Evolutionary conservation across 768 basidiomycete genomes (phyloP), one percentile per base, ranked within the genome.

Genomic region (Rhodotorula graminis): DNA sequence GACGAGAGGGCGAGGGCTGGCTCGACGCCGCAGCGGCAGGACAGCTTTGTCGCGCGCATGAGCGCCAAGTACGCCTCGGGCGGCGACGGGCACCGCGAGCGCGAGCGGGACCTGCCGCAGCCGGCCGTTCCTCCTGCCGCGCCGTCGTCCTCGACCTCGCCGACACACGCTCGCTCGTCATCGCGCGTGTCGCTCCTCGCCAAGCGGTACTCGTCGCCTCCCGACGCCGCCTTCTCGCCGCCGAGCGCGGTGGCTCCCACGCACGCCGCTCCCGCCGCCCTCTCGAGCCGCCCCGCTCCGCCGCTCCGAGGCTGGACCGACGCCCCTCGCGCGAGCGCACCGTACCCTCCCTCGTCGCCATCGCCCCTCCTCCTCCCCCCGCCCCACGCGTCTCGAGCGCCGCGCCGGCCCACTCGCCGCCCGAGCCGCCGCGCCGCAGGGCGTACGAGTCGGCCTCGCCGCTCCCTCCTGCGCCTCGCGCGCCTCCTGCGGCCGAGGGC

Each of bases 31-130:
- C n/a, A 52, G 61, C 61, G 67, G 25, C 63, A 71, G 49, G 60
- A 69, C 33, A 71, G 64, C 37, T 75, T 75, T n/a, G 74, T 75
- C 0, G 71, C 67, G 56, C 40, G 63, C 46, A 75, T 75, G 74
- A 69, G 67, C 61, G 55, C 50, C n/a, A 75, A 69, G 61, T 75
- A 71, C 18, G 55, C 21, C 23, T 25, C 16, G 8, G 27, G 15
- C 31, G 27, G 15, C 31, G 42, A 5, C 31, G 52, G 23, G 37
- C 14, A 52, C 21, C 53, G 31, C 14, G 14, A 19, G 47, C 53
- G 31, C 14, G 14, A 19, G 47, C 14, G 44, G 55, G 21, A 58
- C 23, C 47, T 49, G 19, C 23, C 37, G 37, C 37, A 37, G 5
- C 37, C 37, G 37, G 37, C 9, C 37, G 37, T n/a, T n/a, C n/a